Evolutionary conservation across 73 alveolate species (phyloP), one percentile per base, ranked within the genome.

Genomic region (Effrenium voratum): DNA sequence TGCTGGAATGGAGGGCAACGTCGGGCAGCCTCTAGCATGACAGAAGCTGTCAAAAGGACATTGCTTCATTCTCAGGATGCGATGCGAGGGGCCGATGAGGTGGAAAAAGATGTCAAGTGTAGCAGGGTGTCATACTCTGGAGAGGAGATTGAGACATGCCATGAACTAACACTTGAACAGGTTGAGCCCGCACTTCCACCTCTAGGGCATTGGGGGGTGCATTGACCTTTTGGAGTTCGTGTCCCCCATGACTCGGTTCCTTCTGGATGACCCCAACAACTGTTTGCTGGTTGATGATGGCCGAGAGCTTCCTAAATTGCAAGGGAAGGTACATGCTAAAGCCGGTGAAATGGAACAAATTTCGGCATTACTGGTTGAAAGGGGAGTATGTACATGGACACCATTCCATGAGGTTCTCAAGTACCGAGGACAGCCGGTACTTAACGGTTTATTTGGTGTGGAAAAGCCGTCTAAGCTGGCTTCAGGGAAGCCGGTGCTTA

Each of bases 141-240:
- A 32, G 81, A 70, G 36, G 93, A 82, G 44, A n/a, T 82, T 10
- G 40, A 28, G 47, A 40, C 52, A 15, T 34, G 63, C 38, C 36
- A 41, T 32, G 44, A 57, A 52, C 34, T 82, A n/a, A 49, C 93
- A 22, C 28, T n/a, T 57, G 93, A 82, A 26, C 93, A 82, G 41
- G 5, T 49, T n/a, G n/a, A n/a, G n/a, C n/a, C n/a, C n/a, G n/a
- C n/a, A n/a, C 75, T 82, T 2, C 93, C 93, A 22, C 93, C 93
- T 15, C 15, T 1, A 2, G 73, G 45, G 13, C 76, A 38, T 22
- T n/a, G 93, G 93, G 0, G 93, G 93, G 19, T 34, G 40, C 19
- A 59, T 82, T 34, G 36, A 47, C 28, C 49, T 59, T 46, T 30
- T 82, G 1, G 50, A 82, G 12, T 50, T 12, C 28, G 76, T 49